A percentile compares a stretch with the other conserved stretches of the same genome.
Conservation (phyloP, 768 basidiomycete genomes). For the Collybia sp. region DNA sequence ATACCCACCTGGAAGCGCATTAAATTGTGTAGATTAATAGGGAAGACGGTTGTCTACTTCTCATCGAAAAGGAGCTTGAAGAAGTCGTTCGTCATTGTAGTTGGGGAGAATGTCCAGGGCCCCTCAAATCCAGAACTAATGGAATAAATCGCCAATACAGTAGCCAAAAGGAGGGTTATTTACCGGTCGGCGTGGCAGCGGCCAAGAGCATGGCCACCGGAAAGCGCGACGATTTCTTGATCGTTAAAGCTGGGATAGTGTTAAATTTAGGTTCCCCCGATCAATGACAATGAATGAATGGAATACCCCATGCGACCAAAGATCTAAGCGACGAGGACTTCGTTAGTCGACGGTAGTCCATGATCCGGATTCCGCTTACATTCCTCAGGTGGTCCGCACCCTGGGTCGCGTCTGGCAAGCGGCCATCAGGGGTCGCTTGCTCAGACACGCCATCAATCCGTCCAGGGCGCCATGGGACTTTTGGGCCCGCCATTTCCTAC, state of each 20-base stretch:
- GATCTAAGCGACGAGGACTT: constrained; percentile 38
- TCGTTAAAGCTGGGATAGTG: constrained; percentile 66
- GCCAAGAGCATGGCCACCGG: constrained; percentile 92
- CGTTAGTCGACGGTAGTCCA: background rate
- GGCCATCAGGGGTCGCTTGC: constrained; percentile 80
- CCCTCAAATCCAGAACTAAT: constrained; percentile 75
- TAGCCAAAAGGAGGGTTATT: constrained; percentile 8
- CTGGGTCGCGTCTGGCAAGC: constrained; percentile 83
- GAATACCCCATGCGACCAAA: constrained; percentile 84
- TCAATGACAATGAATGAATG: background rate
- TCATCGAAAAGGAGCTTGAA: constrained; percentile 84
- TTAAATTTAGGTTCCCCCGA: background rate
- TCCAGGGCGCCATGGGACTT: constrained; percentile 91
- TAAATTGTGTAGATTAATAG: constrained; percentile 1
- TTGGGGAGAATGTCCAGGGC: constrained; percentile 95
- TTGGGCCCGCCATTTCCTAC: constrained; percentile 89
- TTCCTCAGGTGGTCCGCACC: constrained; percentile 82
- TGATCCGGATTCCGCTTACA: constrained; percentile 30
- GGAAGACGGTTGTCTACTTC: constrained; percentile 40
- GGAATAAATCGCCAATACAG: background rate
- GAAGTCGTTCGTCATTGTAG: constrained; percentile 82
- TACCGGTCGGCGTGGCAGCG: constrained; percentile 86
- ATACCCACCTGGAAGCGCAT: constrained; percentile 56
- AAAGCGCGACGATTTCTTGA: constrained; percentile 94
- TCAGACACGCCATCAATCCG: constrained; percentile 80